Base-by-base conservation (phyloP, 768 basidiomycete genomes). In the Tubosaeta brunneosetosa region DNA sequence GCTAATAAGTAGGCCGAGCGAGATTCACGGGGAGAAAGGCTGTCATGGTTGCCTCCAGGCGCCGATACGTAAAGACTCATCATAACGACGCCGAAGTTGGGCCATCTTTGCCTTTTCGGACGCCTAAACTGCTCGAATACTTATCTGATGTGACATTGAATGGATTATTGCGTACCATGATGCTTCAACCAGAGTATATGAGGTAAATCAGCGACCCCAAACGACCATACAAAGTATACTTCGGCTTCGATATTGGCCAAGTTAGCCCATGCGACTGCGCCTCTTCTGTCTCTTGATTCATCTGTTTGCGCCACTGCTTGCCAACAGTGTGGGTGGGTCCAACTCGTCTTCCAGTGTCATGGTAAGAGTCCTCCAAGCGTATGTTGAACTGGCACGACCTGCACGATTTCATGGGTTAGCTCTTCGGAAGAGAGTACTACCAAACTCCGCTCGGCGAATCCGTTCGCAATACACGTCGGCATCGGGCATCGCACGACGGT, bases 401-500 rank as follows among this genome's bases (percentile, higher is more conserved):
- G 19, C 10, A 10, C 26, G 13, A 29, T 17, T 13, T 9, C 10
- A 6, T n/a, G n/a, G 6, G 8, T 17, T 42, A 93, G 89, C 73
- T 94, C 41, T 74, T 94, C 12, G 88, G 90, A 10, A 73, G 91
- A 49, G 91, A 91, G 69, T 91, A 91, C 69, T 94, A 94, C 66
- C 89, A 93, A 64, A 87, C 85, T 0, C 51, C 71, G 0, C 76
- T 84, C 47, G 80, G 80, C 19, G 90, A 94, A 67, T 93, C 91
- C 91, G 0, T 68, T 94, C n/a, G 71, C 71, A 29, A 61, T 84
- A 9, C 91, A 94, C 61, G 67, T 82, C 19, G n/a, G 52, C 80
- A 5, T 76, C 86, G 1, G 82, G 80, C 4, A 53, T 80, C n/a
- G 59, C 77, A 8, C 85, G 85, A 55, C 82, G 90, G 3, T 51